These are phyloP conservation scores for Petunia secreta DNA, from an alignment of 257 asterid species.

Conservation along the genomic window DNA sequence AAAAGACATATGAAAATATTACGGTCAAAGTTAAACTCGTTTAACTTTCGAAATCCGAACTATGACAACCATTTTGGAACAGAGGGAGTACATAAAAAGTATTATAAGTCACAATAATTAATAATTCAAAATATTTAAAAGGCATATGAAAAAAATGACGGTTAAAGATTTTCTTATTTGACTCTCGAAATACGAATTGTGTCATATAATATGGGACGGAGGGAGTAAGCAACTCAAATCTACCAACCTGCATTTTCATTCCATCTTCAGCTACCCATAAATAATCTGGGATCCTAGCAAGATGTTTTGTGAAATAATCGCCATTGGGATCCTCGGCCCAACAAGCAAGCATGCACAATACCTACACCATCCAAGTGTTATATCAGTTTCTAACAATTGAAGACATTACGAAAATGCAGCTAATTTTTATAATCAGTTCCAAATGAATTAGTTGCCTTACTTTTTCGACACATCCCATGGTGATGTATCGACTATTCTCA, in stretches of 20 bases:
- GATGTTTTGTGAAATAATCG: slow-evolving; percentile 76
- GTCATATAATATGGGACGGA: no score
- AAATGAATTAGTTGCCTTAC: slow-evolving; percentile 1
- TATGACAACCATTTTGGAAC: no score
- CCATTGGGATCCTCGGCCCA: slow-evolving; percentile 85
- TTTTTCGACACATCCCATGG: slow-evolving; percentile 76
- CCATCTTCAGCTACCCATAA: slow-evolving; percentile 86
- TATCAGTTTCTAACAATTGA: background rate
- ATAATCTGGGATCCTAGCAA: slow-evolving; percentile 73
- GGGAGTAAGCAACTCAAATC: background rate
- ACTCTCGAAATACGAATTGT: no score
- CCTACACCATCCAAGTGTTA: slow-evolving; percentile 28
- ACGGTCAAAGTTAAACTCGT: no score
- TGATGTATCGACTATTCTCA: slow-evolving; percentile 70
- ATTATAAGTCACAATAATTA: no score
- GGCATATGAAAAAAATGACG: no score
- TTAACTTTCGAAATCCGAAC: no score
- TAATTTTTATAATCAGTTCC: background rate
- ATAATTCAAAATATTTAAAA: no score
- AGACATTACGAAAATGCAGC: background rate
- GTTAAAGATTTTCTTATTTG: no score
- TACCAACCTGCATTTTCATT: slow-evolving; percentile 78
- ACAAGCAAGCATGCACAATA: slow-evolving; percentile 73
- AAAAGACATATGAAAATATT: no score
- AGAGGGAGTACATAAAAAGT: no score